These are phyloP conservation scores for Acidiella bohemica DNA, from an alignment of 495 filamentous ascomycete genomes.

Conservation along the genomic window DNA sequence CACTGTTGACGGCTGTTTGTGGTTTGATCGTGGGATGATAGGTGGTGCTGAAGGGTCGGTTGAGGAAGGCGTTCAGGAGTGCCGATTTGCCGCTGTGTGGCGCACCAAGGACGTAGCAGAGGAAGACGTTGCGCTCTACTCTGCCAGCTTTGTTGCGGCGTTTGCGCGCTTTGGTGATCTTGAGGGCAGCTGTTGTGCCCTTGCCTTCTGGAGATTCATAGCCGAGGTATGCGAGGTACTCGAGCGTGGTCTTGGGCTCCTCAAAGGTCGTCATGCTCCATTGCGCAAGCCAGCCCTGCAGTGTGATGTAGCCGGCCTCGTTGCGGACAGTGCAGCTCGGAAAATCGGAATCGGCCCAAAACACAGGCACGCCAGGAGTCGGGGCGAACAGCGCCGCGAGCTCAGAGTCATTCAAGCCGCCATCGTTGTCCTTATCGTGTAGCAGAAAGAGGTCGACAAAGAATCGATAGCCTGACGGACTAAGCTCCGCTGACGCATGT, in stretches of 20 bases:
- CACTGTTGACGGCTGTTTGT: constrained; percentile 84
- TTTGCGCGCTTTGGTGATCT: constrained; percentile 83
- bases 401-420: constrained; percentile 75
- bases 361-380: constrained; percentile 73
- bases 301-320: constrained; percentile 86
- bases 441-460: constrained; percentile 93
- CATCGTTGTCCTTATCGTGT: constrained; percentile 95
- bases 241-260: constrained; percentile 83
- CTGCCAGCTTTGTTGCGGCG: constrained; percentile 62
- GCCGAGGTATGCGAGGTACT: constrained; percentile 89
- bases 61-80: constrained; percentile 80
- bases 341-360: constrained; percentile 76
- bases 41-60: constrained; percentile 68
- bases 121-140: constrained; percentile 89
- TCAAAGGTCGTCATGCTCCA: constrained; percentile 99
- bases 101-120: constrained; percentile 85
- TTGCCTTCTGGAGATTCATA: constrained; percentile 54
- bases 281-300: constrained; percentile 95
- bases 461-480: constrained; percentile 88
- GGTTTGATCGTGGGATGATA: constrained; percentile 93
- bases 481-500: constrained; percentile 83
- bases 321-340: constrained; percentile 89
- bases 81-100: constrained; percentile 75
- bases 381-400: constrained; percentile 79
- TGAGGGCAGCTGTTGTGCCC: constrained; percentile 67